These are phyloP conservation scores for Sabuloglossum arenarium DNA, from an alignment of 495 filamentous ascomycete genomes.

Conservation along the genomic window DNA sequence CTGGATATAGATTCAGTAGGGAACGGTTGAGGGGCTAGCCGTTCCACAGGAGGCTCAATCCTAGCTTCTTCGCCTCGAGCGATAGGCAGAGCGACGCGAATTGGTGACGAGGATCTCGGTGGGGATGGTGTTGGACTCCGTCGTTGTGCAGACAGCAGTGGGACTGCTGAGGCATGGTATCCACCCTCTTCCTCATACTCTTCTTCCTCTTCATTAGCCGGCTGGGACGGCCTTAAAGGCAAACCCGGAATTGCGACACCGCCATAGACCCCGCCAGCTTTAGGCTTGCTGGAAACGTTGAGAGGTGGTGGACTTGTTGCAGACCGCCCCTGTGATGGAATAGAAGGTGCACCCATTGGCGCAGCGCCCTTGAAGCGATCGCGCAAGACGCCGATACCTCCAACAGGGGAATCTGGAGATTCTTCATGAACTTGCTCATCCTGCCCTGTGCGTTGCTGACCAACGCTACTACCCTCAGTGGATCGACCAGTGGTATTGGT, in stretches of 20 bases:
- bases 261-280: slow-evolving; percentile 22
- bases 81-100: slow-evolving; percentile 76
- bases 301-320: slow-evolving; percentile 41
- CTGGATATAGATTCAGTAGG: slow-evolving; percentile 35
- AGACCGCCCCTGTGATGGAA: slow-evolving; percentile 20
- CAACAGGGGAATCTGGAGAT: slow-evolving; percentile 27
- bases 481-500: slow-evolving; percentile 40
- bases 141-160: slow-evolving; percentile 32
- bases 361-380: slow-evolving; percentile 55
- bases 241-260: slow-evolving; percentile 58
- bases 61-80: slow-evolving; percentile 34
- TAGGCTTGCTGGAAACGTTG: slow-evolving; percentile 38
- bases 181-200: slow-evolving; percentile 32
- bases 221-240: slow-evolving; percentile 33
- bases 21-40: slow-evolving; percentile 27
- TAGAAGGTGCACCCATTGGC: slow-evolving; percentile 37
- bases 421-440: slow-evolving; percentile 24
- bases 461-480: slow-evolving; percentile 30
- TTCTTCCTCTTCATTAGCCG: slow-evolving; percentile 12
- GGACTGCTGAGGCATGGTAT: slow-evolving; percentile 19
- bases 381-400: slow-evolving; percentile 45
- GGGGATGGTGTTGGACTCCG: slow-evolving; percentile 39
- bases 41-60: slow-evolving; percentile 27
- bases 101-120: slow-evolving; percentile 41
- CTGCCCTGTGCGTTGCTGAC: slow-evolving; percentile 37